Conservation (phyloP, 2,329 filamentous ascomycete genomes). For the Trichoderma polysporum region DNA sequence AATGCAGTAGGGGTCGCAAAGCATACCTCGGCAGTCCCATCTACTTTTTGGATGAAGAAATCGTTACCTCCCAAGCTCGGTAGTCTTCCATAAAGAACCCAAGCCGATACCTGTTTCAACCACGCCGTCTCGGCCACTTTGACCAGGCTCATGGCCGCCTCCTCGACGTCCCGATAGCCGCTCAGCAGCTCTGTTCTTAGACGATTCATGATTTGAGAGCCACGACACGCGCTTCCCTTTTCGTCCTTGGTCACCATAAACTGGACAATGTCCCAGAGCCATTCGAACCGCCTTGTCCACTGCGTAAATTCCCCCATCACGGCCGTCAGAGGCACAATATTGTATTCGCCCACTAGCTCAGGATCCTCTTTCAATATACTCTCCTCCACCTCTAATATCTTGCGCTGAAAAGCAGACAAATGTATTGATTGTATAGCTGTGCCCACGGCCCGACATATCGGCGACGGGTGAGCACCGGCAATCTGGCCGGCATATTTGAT, state of each 20-base stretch:
- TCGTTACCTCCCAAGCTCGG: slow-evolving; percentile 76
- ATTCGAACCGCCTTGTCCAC: slow-evolving; percentile 82
- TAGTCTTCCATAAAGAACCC: slow-evolving; percentile 84
- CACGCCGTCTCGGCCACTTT: slow-evolving; percentile 82
- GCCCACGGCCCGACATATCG: slow-evolving; percentile 84
- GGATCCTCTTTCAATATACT: slow-evolving; percentile 75
- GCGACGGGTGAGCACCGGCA: slow-evolving; percentile 69
- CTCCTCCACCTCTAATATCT: slow-evolving; percentile 81
- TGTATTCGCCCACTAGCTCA: slow-evolving; percentile 81
- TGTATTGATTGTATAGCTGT: slow-evolving; percentile 73
- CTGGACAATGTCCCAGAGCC: slow-evolving; percentile 73
- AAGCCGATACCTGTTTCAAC: slow-evolving; percentile 86
- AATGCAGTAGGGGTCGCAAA: not conserved
- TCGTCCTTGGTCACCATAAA: slow-evolving; percentile 58
- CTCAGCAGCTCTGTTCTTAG: slow-evolving; percentile 77
- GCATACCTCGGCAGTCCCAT: slow-evolving; percentile 43
- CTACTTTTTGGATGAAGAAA: slow-evolving; percentile 71
- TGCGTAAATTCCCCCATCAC: slow-evolving; percentile 82
- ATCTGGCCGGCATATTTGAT: slow-evolving; percentile 66
- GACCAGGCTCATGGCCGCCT: slow-evolving; percentile 70
- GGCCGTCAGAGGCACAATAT: slow-evolving; percentile 86
- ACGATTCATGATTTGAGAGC: slow-evolving; percentile 73
- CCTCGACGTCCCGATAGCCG: slow-evolving; percentile 83
- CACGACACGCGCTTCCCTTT: slow-evolving; percentile 52
- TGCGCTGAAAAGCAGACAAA: slow-evolving; percentile 76